A percentile compares a stretch with the other conserved stretches of the same genome.
Conservation (phyloP, 108 stramenopile genomes). For the Skeletonema costatum region DNA sequence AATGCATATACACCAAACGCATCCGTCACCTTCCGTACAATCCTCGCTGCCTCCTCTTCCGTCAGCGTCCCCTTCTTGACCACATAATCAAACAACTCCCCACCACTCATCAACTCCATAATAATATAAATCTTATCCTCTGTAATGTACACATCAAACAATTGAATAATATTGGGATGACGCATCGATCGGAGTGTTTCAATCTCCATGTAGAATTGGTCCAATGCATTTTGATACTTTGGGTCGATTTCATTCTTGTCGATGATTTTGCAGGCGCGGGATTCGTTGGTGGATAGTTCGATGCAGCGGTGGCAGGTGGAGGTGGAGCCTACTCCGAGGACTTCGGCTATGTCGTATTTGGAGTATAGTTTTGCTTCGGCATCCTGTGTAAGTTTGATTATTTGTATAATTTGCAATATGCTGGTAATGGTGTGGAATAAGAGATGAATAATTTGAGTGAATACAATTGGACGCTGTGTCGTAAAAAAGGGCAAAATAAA, state of each 20-base stretch:
- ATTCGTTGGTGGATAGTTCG: constrained; percentile 46
- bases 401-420: background rate
- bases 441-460: background rate
- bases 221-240: constrained; percentile 88
- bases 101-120: constrained; percentile 98
- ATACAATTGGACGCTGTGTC: no score
- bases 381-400: constrained; percentile 34
- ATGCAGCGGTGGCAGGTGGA: constrained; percentile 93
- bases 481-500: no score
- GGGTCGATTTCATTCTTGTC: constrained; percentile 92
- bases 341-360: constrained; percentile 92
- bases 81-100: constrained; percentile 98
- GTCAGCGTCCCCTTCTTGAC: constrained; percentile 90
- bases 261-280: constrained; percentile 96
- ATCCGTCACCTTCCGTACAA: constrained; percentile 90
- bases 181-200: constrained; percentile 65
- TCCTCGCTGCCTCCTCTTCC: constrained; percentile 85
- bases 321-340: constrained; percentile 95
- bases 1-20: constrained; percentile 98
- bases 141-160: constrained; percentile 93
- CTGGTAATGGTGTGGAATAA: background rate
- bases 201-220: constrained; percentile 96
- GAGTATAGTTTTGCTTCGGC: constrained; percentile 65
- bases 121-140: constrained; percentile 94
- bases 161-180: constrained; percentile 94